Base-by-base conservation (phyloP, 768 basidiomycete species). In the Pleurotus citrinopileatus region DNA sequence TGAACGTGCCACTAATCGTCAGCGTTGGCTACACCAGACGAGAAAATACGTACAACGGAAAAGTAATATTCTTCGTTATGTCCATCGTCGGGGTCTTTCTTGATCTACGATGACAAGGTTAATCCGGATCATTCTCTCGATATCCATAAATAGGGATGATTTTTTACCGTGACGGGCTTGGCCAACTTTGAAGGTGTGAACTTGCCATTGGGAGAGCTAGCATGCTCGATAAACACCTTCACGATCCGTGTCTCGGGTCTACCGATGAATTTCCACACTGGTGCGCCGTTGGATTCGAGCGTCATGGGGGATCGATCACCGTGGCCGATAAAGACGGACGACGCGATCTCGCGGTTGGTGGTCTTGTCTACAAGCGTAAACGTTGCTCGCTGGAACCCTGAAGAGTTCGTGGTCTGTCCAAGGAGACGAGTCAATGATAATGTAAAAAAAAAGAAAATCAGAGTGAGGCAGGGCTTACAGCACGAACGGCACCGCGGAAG, bases 301-400 rank as follows among this genome's bases (percentile, higher is more conserved):
- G 23, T 25, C 43, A 25, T 26, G 19, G 43, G 43, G 15, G 17
- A 25, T 2, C 23, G 6, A 6, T n/a, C 43, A 10, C 43, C 43
- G 6, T 26, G 43, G 4, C 43, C 43, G 4, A 19, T 20, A 15
- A 45, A 45, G 23, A 45, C 13, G 2, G 43, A 45, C 43, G 43
- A 45, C 22, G 43, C 43, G 20, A 45, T 45, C 19, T 19, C 23
- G 2, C 43, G 22, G 10, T 23, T 23, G 22, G 43, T 22, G 23
- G 43, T 22, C 43, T 45, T 45, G 43, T 25, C 43, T 15, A 45
- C n/a, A 12, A 45, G 43, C 23, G 43, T 45, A 15, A 45, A 45
- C 5, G 43, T 45, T 15, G 43, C 19, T 5, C 43, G 22, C 43
- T 45, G 43, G 19, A 45, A 45, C 1, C 3, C 23, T 10, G 19